A percentile compares a stretch with the other conserved stretches of the same genome.
These are phyloP conservation scores for Phanerochaete sordida DNA, from an alignment of 768 basidiomycete genomes.

Conservation along the genomic window DNA sequence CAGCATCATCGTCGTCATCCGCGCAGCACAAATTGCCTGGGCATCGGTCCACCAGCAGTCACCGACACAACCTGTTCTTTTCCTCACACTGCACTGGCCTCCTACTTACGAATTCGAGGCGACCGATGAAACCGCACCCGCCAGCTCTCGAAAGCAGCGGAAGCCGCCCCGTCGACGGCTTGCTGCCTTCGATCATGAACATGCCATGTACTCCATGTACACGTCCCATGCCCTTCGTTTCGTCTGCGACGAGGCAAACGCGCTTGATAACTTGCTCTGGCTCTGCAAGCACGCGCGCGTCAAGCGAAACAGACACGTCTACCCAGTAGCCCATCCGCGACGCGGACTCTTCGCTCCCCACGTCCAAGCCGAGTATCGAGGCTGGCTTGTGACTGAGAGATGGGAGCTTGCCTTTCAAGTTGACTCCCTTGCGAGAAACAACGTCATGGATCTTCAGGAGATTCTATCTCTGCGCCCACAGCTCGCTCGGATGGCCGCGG, in stretches of 20 bases:
- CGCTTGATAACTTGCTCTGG: constrained; percentile 35
- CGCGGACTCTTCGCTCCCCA: constrained; percentile 38
- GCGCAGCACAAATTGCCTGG: constrained; percentile 40
- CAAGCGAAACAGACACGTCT: constrained; percentile 26
- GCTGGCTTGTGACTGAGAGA: constrained; percentile 33
- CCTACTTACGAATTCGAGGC: constrained; percentile 34
- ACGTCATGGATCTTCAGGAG: constrained; percentile 48
- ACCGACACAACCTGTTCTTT: constrained; percentile 27
- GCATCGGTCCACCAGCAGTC: constrained; percentile 30
- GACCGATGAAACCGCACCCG: neutral
- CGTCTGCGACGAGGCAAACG: constrained; percentile 33
- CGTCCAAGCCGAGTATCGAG: constrained; percentile 28
- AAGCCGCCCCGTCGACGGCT: constrained; percentile 31
- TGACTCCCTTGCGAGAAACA: constrained; percentile 35
- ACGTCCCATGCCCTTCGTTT: constrained; percentile 51
- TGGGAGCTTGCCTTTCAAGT: constrained; percentile 63
- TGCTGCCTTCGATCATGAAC: constrained; percentile 33
- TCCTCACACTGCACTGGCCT: constrained; percentile 40
- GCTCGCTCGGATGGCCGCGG: constrained; percentile 28
- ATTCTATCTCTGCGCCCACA: constrained; percentile 38
- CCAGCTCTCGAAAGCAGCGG: neutral
- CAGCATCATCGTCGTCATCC: constrained; percentile 38
- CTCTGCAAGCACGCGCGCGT: constrained; percentile 33
- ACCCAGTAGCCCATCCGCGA: constrained; percentile 35
- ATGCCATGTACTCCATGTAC: constrained; percentile 46